Percentiles rank a stretch among this genome's conserved stretches.
Conservation (phyloP, 2,329 filamentous ascomycete genomes). For the Epichloe bromicola region DNA sequence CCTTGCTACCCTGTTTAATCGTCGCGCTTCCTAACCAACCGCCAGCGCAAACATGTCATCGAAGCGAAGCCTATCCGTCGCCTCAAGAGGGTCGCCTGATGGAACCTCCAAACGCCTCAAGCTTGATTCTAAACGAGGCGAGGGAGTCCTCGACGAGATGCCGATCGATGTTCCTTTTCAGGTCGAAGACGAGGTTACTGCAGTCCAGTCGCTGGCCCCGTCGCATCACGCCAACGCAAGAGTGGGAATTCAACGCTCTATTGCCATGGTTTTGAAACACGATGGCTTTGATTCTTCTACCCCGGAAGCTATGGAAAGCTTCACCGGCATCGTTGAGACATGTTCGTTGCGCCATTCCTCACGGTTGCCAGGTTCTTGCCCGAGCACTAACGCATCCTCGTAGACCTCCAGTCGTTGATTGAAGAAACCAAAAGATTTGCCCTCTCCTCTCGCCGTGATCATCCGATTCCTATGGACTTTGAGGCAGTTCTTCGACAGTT, state of each 20-base stretch:
- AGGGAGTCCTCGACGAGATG: not conserved
- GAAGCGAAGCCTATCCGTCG: conserved; percentile 23
- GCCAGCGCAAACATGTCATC: conserved; percentile 16
- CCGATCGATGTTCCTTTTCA: not conserved
- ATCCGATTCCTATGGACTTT: conserved; percentile 44
- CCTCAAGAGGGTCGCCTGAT: conserved; percentile 12
- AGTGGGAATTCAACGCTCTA: conserved; percentile 36
- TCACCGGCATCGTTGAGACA: conserved; percentile 40
- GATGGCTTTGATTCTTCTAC: conserved; percentile 45
- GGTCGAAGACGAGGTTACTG: conserved; percentile 8
- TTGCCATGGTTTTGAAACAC: conserved; percentile 41
- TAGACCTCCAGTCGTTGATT: conserved; percentile 38
- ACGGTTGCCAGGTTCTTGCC: not conserved
- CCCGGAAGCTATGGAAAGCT: conserved; percentile 44
- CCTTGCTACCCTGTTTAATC: not conserved
- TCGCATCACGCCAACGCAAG: conserved; percentile 22
- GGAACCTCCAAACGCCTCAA: conserved; percentile 18
- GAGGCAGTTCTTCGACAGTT: conserved; percentile 37
- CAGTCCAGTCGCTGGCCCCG: conserved; percentile 12
- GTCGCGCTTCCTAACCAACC: not conserved
- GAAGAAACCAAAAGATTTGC: conserved; percentile 35
- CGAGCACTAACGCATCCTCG: conserved; percentile 9
- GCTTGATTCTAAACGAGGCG: not conserved
- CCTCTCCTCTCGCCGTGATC: conserved; percentile 35
- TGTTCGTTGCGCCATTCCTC: conserved; percentile 30